These are phyloP conservation scores for Powellomyces hirtus DNA, from an alignment of 192 early-diverging fungal genomes.

Conservation along the genomic window DNA sequence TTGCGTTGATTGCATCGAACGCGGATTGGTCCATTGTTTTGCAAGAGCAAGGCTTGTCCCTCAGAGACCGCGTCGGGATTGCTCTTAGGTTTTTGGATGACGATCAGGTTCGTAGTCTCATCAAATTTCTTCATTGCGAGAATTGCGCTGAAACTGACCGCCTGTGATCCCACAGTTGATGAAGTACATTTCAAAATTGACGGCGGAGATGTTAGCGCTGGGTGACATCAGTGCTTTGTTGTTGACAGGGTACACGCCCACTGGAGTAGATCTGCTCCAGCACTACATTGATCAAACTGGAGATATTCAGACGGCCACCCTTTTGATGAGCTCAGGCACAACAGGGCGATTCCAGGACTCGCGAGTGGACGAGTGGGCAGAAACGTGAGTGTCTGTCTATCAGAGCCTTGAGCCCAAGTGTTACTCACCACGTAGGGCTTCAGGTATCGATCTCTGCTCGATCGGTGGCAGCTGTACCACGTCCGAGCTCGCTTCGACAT, in stretches of 20 bases:
- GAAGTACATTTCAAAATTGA: slow-evolving; percentile 55
- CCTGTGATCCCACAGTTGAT: slow-evolving; percentile 46
- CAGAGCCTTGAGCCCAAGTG: too few relatives aligned
- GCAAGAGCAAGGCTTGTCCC: slow-evolving; percentile 64
- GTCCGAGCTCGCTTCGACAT: slow-evolving; percentile 92
- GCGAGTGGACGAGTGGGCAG: slow-evolving; percentile 71
- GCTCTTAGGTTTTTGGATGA: slow-evolving; percentile 86
- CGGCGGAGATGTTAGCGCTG: slow-evolving; percentile 47
- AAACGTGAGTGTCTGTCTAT: slow-evolving; percentile 57
- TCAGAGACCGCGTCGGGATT: slow-evolving; percentile 77
- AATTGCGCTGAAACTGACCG: not conserved
- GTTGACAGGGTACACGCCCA: slow-evolving; percentile 66
- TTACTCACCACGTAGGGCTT: not conserved
- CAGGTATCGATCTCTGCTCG: slow-evolving; percentile 81
- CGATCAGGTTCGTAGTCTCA: slow-evolving; percentile 53
- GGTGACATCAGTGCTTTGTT: slow-evolving; percentile 83
- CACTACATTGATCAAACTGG: slow-evolving; percentile 79
- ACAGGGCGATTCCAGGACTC: slow-evolving; percentile 58
- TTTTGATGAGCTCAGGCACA: slow-evolving; percentile 64
- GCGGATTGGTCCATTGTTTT: slow-evolving; percentile 80
- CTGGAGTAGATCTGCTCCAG: slow-evolving; percentile 72
- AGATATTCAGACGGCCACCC: slow-evolving; percentile 86
- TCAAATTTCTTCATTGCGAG: not conserved
- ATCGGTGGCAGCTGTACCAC: slow-evolving; percentile 85
- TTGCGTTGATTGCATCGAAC: slow-evolving; percentile 76